These are phyloP conservation scores for Sugiyamaella castrensis DNA, from an alignment of 1,139 yeast genomes.

Conservation along the genomic window DNA sequence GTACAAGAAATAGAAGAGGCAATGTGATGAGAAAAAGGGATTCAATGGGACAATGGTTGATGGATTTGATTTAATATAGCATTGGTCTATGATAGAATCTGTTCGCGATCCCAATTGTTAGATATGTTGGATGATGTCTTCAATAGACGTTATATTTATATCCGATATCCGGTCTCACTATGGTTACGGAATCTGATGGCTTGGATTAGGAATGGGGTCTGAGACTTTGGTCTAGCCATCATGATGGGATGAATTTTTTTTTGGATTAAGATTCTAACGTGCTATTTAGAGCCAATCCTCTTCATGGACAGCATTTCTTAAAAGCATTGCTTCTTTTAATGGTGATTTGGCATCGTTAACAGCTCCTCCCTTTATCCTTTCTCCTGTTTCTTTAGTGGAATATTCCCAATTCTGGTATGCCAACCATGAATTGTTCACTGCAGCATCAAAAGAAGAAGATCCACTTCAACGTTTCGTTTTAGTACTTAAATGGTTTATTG, in stretches of 20 bases:
- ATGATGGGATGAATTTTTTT: background rate
- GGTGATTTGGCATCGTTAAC: constrained; percentile 93
- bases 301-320: constrained; percentile 51
- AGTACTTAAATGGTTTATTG: constrained; percentile 86
- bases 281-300: constrained; percentile 20
- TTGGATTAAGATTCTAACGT: background rate
- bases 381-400: constrained; percentile 85
- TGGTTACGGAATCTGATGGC: too few species aligned
- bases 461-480: constrained; percentile 64
- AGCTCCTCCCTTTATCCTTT: constrained; percentile 96
- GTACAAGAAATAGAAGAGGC: too few species aligned
- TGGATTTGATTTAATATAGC: too few species aligned
- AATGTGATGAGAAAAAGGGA: too few species aligned
- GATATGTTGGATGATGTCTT: too few species aligned
- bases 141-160: too few species aligned
- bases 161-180: too few species aligned
- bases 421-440: constrained; percentile 78
- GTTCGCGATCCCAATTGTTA: too few species aligned
- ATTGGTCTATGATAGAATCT: too few species aligned
- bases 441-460: constrained; percentile 51
- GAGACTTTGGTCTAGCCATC: too few species aligned
- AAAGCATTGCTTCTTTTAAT: constrained; percentile 87
- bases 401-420: constrained; percentile 84
- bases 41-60: too few species aligned
- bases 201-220: too few species aligned